These are phyloP conservation scores for Guadua angustifolia DNA, from an alignment of 176 grass and related monocot species.

Conservation along the genomic window DNA sequence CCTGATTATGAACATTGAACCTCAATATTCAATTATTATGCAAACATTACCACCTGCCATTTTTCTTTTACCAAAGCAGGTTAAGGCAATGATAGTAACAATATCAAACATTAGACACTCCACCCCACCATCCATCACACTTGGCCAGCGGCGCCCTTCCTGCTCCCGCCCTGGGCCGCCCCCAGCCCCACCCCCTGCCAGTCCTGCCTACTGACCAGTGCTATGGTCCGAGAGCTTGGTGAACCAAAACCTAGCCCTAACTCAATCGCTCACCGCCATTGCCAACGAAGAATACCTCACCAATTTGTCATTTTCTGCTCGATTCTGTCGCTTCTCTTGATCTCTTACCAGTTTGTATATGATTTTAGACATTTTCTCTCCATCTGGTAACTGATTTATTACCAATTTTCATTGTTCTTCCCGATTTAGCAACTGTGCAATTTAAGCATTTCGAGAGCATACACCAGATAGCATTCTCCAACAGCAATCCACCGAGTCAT, in stretches of 20 bases:
- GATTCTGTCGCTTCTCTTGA: neutral
- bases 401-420: neutral
- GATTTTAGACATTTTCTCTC: neutral
- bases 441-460: neutral
- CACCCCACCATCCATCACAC: neutral
- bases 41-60: constrained; percentile 11
- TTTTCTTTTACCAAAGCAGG: neutral
- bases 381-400: neutral
- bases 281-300: neutral
- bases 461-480: neutral
- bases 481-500: constrained; percentile 19
- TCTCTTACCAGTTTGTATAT: neutral
- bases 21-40: constrained; percentile 3
- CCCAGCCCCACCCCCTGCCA: neutral
- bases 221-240: neutral
- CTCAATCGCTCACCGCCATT: neutral
- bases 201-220: neutral
- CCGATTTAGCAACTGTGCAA: neutral
- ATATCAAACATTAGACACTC: constrained; percentile 1
- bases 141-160: neutral
- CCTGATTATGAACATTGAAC: neutral
- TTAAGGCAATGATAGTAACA: neutral
- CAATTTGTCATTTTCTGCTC: neutral
- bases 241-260: neutral
- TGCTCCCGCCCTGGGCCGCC: neutral